Evolutionary conservation across 345 rosid species (phyloP).

Genomic region (Firmiana major): DNA sequence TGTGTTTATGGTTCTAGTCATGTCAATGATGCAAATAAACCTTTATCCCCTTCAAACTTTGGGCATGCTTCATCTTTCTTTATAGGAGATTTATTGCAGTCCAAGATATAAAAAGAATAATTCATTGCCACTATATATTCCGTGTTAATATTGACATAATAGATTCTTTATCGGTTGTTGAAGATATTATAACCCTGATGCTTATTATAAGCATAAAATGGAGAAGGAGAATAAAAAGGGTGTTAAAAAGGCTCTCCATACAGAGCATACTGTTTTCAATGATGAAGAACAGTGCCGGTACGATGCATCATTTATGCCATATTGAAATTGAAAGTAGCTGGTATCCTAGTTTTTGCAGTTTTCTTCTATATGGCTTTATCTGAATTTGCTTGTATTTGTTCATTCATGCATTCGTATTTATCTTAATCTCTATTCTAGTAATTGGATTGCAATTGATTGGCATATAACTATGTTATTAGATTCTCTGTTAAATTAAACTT

Average conservation of each 20-base stretch:
- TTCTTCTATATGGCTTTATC: no score
- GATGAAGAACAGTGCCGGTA: not conserved
- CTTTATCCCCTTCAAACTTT: not conserved
- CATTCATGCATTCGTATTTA: no score
- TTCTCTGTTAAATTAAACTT: not conserved
- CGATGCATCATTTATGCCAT: not conserved
- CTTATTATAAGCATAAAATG: constrained; percentile 65
- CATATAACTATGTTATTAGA: not conserved
- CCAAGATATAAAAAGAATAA: not conserved
- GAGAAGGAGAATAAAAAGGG: constrained; percentile 72
- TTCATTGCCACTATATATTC: not conserved
- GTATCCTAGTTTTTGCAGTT: no score
- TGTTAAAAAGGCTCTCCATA: constrained; percentile 43
- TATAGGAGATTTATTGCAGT: not conserved
- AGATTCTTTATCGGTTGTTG: not conserved
- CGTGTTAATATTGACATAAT: not conserved
- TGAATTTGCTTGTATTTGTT: no score
- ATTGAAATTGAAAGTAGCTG: no score
- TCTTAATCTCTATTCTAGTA: no score
- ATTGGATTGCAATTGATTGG: no score
- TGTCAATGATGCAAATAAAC: not conserved
- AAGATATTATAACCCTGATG: constrained; percentile 90
- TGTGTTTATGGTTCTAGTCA: not conserved
- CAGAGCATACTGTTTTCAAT: not conserved
- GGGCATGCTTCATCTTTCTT: not conserved